Percentiles rank a stretch among this genome's conserved stretches.
phyloP scores from a whole-genome alignment of 257 asterid genomes.

The Plantago elongata region DNA sequence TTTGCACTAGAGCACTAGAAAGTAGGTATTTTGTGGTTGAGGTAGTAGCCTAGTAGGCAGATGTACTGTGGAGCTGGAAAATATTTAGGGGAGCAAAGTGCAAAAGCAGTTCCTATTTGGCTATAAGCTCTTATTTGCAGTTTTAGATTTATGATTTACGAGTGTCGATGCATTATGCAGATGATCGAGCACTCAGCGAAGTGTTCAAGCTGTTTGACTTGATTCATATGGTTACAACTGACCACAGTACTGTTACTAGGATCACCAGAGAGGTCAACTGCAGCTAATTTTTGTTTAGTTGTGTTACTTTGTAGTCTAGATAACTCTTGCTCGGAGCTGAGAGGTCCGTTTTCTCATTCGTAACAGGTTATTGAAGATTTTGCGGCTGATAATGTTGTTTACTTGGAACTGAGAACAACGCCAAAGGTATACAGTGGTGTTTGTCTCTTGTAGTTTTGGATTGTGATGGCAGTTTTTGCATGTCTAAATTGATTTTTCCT shows the following conservation, averaged over 20 bases:
- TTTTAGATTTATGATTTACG: slow-evolving; percentile 2
- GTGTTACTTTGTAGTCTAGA: background rate
- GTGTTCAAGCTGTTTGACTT: slow-evolving; percentile 92
- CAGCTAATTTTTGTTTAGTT: slow-evolving; percentile 4
- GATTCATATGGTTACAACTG: slow-evolving; percentile 76
- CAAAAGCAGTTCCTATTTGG: background rate
- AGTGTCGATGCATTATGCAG: slow-evolving; percentile 31
- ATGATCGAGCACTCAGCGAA: slow-evolving; percentile 71
- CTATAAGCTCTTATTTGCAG: background rate
- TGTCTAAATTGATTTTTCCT: background rate
- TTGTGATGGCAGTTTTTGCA: background rate
- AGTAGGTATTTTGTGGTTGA: no score
- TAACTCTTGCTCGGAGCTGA: background rate
- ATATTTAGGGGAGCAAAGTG: no score
- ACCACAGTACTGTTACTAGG: slow-evolving; percentile 75
- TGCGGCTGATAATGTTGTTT: slow-evolving; percentile 85
- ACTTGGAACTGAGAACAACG: slow-evolving; percentile 65
- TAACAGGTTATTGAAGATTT: slow-evolving; percentile 86
- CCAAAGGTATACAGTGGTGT: background rate
- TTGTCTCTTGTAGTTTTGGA: background rate
- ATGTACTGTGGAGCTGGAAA: no score
- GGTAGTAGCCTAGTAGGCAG: no score
- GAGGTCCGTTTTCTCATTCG: background rate
- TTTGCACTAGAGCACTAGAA: no score
- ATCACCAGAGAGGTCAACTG: slow-evolving; percentile 73